Evolutionary conservation across 225 moss, liverwort and hornwort genomes (phyloP).

Genomic region (Ulota crispa): DNA sequence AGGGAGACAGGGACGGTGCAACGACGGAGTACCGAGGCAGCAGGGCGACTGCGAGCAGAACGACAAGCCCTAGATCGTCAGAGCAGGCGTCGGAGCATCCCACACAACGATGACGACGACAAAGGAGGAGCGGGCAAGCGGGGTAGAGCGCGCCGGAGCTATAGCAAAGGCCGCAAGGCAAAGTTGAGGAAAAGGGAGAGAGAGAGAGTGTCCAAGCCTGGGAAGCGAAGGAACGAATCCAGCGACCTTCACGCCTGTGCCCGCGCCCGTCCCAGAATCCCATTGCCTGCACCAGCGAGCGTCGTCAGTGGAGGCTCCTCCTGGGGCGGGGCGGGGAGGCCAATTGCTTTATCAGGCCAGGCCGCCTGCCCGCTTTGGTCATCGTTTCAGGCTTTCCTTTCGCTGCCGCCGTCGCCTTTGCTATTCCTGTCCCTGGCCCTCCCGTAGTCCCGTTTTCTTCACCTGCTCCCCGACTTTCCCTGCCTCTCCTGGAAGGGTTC

Average conservation of each 20-base stretch:
- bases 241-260: neutral
- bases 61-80: constrained; percentile 38
- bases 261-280: neutral
- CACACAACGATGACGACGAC: neutral
- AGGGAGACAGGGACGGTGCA: neutral
- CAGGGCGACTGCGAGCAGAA: neutral
- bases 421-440: constrained; percentile 19
- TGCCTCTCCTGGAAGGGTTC: neutral
- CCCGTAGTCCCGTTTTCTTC: neutral
- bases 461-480: neutral
- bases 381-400: constrained; percentile 26
- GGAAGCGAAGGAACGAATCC: neutral
- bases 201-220: neutral
- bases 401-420: constrained; percentile 21
- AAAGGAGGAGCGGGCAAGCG: constrained; percentile 1
- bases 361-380: neutral
- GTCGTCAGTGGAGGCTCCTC: neutral
- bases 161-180: neutral
- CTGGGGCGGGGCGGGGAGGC: neutral
- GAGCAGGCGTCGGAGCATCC: neutral
- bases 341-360: constrained; percentile 14
- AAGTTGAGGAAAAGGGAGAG: neutral
- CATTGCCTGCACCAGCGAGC: neutral
- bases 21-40: neutral
- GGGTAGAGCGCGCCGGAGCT: constrained; percentile 35